phyloP scores from a whole-genome alignment of 2,329 filamentous ascomycete genomes.

The Magnaporthiopsis poae region DNA sequence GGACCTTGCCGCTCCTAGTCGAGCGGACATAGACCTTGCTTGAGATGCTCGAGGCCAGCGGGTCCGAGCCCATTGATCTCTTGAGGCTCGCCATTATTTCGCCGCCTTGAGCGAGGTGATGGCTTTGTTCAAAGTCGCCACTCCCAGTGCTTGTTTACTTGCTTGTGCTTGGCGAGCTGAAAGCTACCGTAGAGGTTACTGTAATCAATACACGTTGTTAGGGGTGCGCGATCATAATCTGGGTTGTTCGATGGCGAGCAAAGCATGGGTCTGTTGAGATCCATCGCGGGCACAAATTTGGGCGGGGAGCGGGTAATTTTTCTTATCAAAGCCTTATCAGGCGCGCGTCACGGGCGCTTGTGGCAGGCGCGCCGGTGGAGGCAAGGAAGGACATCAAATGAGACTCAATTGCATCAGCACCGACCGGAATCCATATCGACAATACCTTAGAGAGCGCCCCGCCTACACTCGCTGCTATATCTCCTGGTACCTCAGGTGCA shows the following conservation, averaged over 20 bases:
- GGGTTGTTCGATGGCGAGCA: background rate
- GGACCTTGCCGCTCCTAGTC: conserved; percentile 89
- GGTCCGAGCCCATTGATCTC: conserved; percentile 41
- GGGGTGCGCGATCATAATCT: background rate
- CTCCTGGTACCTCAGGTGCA: too few relatives aligned
- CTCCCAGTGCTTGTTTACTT: conserved; percentile 11
- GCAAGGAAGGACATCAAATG: too few relatives aligned
- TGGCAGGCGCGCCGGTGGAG: background rate
- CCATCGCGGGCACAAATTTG: background rate
- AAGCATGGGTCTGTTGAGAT: background rate
- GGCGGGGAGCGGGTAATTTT: background rate
- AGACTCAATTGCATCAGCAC: too few relatives aligned
- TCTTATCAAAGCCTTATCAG: background rate
- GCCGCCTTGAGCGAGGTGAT: conserved; percentile 9
- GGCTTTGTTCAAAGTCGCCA: conserved; percentile 11
- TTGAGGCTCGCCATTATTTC: conserved; percentile 56
- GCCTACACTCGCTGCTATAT: too few relatives aligned
- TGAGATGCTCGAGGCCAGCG: conserved; percentile 63
- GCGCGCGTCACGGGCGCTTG: background rate
- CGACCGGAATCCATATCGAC: too few relatives aligned
- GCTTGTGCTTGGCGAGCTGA: background rate
- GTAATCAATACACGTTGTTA: background rate
- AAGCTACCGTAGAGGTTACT: background rate
- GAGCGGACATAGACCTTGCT: conserved; percentile 95
- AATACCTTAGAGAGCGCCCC: too few relatives aligned